These are phyloP conservation scores for Melampsora americana DNA, from an alignment of 1,284 basidiomycete genomes.

Conservation along the genomic window DNA sequence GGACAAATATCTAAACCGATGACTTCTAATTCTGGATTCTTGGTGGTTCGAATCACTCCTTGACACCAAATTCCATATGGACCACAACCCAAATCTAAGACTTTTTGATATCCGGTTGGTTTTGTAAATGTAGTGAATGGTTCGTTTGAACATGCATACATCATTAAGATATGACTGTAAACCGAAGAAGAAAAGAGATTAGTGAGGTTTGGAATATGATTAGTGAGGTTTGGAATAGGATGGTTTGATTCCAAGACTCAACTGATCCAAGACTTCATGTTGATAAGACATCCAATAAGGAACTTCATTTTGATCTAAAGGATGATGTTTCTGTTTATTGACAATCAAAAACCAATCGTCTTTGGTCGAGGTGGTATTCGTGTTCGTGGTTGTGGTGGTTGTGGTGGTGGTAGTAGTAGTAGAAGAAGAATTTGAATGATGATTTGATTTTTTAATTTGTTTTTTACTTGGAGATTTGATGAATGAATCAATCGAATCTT, in stretches of 20 bases:
- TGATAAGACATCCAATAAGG: conserved; percentile 40
- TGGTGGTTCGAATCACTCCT: conserved; percentile 5
- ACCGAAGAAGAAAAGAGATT: background rate
- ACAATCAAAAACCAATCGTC: conserved; percentile 11
- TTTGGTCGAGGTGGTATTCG: too few relatives aligned
- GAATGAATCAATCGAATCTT: too few relatives aligned
- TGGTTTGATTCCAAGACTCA: background rate
- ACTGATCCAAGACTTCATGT: conserved; percentile 25
- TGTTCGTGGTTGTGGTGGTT: too few relatives aligned
- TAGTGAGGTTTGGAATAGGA: too few relatives aligned
- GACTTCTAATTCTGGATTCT: background rate
- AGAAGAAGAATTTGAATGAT: too few relatives aligned
- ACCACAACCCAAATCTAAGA: conserved; percentile 36
- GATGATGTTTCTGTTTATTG: conserved; percentile 22
- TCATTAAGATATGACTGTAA: conserved; percentile 21
- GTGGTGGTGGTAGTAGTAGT: too few relatives aligned
- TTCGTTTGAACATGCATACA: conserved; percentile 11
- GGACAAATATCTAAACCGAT: conserved; percentile 29
- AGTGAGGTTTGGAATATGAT: too few relatives aligned
- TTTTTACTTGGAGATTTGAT: too few relatives aligned
- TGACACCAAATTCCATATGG: conserved; percentile 34
- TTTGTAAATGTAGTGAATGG: conserved; percentile 1
- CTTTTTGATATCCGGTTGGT: background rate
- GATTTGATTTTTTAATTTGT: too few relatives aligned
- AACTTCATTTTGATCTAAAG: conserved; percentile 13